Evolutionary conservation across 208 protist species (phyloP).

Genomic region (Leptomonas pyrrhocoris): DNA sequence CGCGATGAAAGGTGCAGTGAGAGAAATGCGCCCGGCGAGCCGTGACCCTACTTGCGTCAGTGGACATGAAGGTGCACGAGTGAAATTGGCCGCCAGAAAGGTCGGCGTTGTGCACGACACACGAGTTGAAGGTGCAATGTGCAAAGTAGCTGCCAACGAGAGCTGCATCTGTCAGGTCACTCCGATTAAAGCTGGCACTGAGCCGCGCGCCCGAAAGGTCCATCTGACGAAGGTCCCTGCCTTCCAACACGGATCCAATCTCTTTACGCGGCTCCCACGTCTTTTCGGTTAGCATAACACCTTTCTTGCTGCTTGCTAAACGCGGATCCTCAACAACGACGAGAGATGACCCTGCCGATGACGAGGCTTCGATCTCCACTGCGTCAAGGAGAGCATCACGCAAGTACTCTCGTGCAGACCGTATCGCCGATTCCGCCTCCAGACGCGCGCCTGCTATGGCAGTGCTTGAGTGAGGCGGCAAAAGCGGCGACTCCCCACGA

Average conservation of each 20-base stretch:
- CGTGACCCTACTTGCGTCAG: conserved; percentile 36
- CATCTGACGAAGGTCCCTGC: conserved; percentile 55
- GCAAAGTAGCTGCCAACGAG: conserved; percentile 47
- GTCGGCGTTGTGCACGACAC: conserved; percentile 37
- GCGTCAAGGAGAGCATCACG: conserved; percentile 42
- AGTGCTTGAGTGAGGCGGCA: not conserved
- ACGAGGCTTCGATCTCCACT: conserved; percentile 31
- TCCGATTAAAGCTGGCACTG: conserved; percentile 75
- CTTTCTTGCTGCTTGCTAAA: not conserved
- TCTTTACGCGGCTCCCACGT: conserved; percentile 33
- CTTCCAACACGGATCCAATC: conserved; percentile 69
- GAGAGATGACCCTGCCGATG: conserved; percentile 7
- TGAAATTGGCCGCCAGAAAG: conserved; percentile 68
- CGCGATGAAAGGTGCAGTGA: conserved; percentile 70
- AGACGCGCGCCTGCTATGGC: not conserved
- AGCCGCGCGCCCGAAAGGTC: conserved; percentile 57
- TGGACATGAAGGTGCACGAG: conserved; percentile 73
- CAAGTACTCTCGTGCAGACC: conserved; percentile 33
- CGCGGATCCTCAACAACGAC: not conserved
- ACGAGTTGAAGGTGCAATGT: conserved; percentile 73
- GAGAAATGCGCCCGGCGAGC: conserved; percentile 63
- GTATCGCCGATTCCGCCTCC: not conserved
- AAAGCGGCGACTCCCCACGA: conserved; percentile 11
- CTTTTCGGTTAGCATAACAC: not conserved
- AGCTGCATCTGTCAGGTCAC: conserved; percentile 40